Evolutionary conservation across 1,284 basidiomycete genomes (phyloP).

Genomic region (Leucoagaricus sp.): DNA sequence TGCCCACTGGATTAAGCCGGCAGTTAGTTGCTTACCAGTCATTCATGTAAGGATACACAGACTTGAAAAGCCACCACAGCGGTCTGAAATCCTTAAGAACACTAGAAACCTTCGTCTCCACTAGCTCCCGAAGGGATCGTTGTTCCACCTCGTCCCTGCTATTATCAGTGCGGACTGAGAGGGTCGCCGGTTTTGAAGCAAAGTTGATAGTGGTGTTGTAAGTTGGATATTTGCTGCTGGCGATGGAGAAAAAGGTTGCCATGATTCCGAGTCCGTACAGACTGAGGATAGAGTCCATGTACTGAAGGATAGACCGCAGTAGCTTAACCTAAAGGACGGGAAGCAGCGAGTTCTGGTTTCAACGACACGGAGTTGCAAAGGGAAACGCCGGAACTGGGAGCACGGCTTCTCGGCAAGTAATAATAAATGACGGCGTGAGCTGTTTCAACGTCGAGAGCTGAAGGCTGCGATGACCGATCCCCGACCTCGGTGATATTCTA

Average conservation of each 20-base stretch:
- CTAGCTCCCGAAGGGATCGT: conserved; percentile 51
- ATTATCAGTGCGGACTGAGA: conserved; percentile 37
- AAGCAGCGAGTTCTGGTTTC: too few relatives aligned
- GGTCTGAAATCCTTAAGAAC: conserved; percentile 57
- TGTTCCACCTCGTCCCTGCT: conserved; percentile 34
- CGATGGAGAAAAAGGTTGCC: conserved; percentile 36
- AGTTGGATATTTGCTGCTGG: conserved; percentile 24
- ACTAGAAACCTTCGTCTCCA: conserved; percentile 60
- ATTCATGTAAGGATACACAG: conserved; percentile 23
- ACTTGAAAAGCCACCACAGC: conserved; percentile 75
- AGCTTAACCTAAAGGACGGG: background rate
- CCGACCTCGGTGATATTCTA: too few relatives aligned
- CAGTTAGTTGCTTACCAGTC: background rate
- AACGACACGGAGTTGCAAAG: background rate
- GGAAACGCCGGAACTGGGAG: too few relatives aligned
- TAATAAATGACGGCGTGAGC: too few relatives aligned
- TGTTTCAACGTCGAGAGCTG: too few relatives aligned
- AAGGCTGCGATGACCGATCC: too few relatives aligned
- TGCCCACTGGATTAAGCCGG: conserved; percentile 53
- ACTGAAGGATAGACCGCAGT: background rate
- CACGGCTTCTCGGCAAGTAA: too few relatives aligned
- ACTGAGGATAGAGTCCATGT: conserved; percentile 25
- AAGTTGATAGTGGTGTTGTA: conserved; percentile 40
- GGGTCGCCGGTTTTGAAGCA: conserved; percentile 37
- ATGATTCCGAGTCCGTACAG: conserved; percentile 31